Evolutionary conservation across 2,329 filamentous ascomycete species (phyloP).

Genomic region (Arthrobotrys conoides): DNA sequence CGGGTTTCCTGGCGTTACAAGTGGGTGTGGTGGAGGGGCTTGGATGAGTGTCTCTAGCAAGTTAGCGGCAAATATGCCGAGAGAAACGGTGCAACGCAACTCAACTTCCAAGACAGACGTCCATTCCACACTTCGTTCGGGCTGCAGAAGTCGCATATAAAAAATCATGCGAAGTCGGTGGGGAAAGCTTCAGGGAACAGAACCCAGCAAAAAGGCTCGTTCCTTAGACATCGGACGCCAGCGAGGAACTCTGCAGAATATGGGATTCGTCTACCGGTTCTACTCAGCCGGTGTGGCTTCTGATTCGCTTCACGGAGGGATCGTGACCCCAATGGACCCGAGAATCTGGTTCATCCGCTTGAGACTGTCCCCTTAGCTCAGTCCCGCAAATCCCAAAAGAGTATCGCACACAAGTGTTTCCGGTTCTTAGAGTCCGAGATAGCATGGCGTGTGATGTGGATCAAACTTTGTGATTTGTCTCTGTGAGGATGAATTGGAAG

Average conservation of each 20-base stretch:
- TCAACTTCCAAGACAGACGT: slow-evolving; percentile 44
- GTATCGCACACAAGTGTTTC: slow-evolving; percentile 59
- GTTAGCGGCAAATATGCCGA: slow-evolving; percentile 58
- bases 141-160: slow-evolving; percentile 43
- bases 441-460: slow-evolving; percentile 61
- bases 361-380: slow-evolving; percentile 58
- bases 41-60: slow-evolving; percentile 29
- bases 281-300: slow-evolving; percentile 59
- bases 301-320: slow-evolving; percentile 59
- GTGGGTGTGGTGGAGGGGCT: slow-evolving; percentile 13
- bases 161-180: slow-evolving; percentile 22
- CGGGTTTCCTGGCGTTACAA: slow-evolving; percentile 44
- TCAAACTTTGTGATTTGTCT: slow-evolving; percentile 61
- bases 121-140: slow-evolving; percentile 36
- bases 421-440: slow-evolving; percentile 60
- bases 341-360: slow-evolving; percentile 61
- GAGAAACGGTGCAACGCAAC: slow-evolving; percentile 59
- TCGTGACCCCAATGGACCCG: slow-evolving; percentile 61
- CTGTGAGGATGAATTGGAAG: slow-evolving; percentile 59
- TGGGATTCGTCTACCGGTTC: slow-evolving; percentile 50
- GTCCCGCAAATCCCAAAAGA: slow-evolving; percentile 61
- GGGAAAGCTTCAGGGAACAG: slow-evolving; percentile 3
- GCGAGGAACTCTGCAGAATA: slow-evolving; percentile 45
- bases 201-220: slow-evolving; percentile 34
- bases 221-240: slow-evolving; percentile 5